Evolutionary conservation across 306 rosid species (phyloP).

Genomic region (Corylus heterophylla): DNA sequence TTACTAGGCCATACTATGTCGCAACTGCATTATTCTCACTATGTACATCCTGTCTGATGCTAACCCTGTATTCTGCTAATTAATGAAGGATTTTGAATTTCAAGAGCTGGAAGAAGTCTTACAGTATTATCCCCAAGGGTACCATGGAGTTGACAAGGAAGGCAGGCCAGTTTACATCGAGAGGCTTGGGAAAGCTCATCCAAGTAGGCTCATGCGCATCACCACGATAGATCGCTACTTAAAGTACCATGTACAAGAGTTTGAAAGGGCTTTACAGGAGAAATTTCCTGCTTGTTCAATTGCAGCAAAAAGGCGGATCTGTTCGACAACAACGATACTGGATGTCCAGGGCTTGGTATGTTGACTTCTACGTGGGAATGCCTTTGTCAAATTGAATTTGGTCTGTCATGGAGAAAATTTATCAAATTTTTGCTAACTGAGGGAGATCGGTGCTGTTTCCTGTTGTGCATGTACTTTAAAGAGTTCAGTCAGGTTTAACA

Average conservation of each 20-base stretch:
- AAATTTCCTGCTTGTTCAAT: constrained; percentile 96
- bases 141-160: constrained; percentile 95
- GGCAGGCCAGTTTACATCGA: constrained; percentile 98
- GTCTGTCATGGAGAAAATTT: neutral
- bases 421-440: neutral
- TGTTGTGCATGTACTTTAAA: neutral
- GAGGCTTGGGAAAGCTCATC: constrained; percentile 94
- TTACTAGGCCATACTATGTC: constrained; percentile 4
- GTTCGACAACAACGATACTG: constrained; percentile 84
- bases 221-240: constrained; percentile 85
- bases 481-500: neutral
- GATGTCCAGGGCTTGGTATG: constrained; percentile 98
- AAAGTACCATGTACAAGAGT: constrained; percentile 94
- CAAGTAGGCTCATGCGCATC: constrained; percentile 77
- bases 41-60: constrained; percentile 22
- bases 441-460: neutral
- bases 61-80: constrained; percentile 29
- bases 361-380: constrained; percentile 20
- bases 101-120: constrained; percentile 90
- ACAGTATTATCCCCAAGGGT: constrained; percentile 96
- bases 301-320: constrained; percentile 80
- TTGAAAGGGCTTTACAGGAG: constrained; percentile 81
- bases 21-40: neutral
- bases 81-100: constrained; percentile 80
- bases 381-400: neutral